Conservation (phyloP, 371 early-diverging fungal genomes). For the Apophysomyces sp. region DNA sequence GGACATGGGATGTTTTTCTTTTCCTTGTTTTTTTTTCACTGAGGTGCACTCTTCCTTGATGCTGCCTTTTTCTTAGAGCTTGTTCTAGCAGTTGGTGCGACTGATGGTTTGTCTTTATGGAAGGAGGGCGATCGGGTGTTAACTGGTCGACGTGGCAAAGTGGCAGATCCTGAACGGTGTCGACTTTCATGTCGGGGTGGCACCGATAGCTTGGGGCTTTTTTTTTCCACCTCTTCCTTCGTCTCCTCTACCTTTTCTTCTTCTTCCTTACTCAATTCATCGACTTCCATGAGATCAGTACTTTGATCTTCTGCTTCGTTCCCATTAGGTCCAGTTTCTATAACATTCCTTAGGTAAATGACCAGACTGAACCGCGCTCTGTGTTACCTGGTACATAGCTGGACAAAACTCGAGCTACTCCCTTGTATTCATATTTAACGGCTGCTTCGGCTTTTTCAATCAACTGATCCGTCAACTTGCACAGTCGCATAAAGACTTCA, state of each 20-base stretch:
- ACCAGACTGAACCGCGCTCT: background rate
- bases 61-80: background rate
- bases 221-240: background rate
- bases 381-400: conserved; percentile 15
- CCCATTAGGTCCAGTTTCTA: background rate
- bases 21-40: background rate
- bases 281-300: background rate
- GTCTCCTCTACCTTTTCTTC: background rate
- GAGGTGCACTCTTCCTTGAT: background rate
- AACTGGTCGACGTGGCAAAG: background rate
- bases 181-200: background rate
- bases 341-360: background rate
- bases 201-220: background rate
- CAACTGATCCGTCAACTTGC: conserved; percentile 39
- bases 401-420: conserved; percentile 37
- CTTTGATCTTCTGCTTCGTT: conserved; percentile 3
- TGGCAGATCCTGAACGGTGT: background rate
- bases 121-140: background rate
- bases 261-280: background rate
- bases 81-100: background rate
- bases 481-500: conserved; percentile 31
- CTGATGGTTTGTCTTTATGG: background rate
- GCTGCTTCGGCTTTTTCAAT: conserved; percentile 42
- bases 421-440: conserved; percentile 37
- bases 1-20: no score